Evolutionary conservation across 1,284 basidiomycete genomes (phyloP).

Genomic region (Leccinum solheimii): DNA sequence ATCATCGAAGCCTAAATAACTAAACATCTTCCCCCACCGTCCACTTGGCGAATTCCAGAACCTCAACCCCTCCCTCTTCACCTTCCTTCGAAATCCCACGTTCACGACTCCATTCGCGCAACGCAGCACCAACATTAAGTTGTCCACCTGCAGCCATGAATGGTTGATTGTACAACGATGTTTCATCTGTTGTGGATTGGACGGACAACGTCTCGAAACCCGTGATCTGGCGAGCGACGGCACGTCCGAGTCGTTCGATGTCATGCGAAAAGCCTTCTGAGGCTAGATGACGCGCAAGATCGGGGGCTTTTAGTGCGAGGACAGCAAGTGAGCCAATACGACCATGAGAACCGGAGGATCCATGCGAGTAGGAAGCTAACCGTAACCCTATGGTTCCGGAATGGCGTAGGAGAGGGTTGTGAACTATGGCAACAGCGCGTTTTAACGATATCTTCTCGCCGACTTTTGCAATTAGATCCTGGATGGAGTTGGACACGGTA

Average conservation of each 20-base stretch:
- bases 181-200: conserved; percentile 48
- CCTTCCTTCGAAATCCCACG: conserved; percentile 47
- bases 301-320: conserved; percentile 54
- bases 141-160: conserved; percentile 74
- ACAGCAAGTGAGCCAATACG: conserved; percentile 72
- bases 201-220: conserved; percentile 81
- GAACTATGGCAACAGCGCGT: conserved; percentile 72
- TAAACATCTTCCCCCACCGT: conserved; percentile 51
- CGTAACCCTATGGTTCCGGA: conserved; percentile 51
- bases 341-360: conserved; percentile 57
- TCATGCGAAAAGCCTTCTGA: conserved; percentile 50
- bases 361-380: conserved; percentile 82
- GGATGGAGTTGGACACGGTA: conserved; percentile 77
- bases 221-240: conserved; percentile 81
- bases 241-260: conserved; percentile 69
- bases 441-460: conserved; percentile 88
- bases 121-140: conserved; percentile 58
- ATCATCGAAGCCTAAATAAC: conserved; percentile 4
- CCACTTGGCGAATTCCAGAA: conserved; percentile 70
- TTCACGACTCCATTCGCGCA: conserved; percentile 67
- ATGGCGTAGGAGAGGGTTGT: conserved; percentile 49
- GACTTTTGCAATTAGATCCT: conserved; percentile 79
- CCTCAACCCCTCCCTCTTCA: conserved; percentile 50
- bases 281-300: conserved; percentile 44
- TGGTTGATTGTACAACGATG: conserved; percentile 76